Conservation (phyloP, 257 asterid genomes). For the Solanum chiquidenum region DNA sequence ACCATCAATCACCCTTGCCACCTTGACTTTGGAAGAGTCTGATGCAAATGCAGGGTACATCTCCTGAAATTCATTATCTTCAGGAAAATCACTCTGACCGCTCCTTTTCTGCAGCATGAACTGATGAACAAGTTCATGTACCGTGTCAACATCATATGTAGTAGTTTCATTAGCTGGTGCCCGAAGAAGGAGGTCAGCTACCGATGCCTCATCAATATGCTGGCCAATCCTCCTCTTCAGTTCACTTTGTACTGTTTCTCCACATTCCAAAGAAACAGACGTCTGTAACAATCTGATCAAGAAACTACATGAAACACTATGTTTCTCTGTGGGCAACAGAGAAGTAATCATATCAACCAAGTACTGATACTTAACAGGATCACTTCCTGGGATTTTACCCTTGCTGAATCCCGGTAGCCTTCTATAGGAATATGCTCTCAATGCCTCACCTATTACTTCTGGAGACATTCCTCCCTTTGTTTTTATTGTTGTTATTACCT, state of each 20-base stretch:
- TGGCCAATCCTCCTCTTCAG: constrained; percentile 44
- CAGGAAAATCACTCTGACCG: constrained; percentile 8
- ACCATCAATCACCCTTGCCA: constrained; percentile 60
- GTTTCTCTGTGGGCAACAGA: constrained; percentile 46
- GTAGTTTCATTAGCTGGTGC: constrained; percentile 44
- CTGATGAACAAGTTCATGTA: constrained; percentile 51
- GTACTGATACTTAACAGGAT: constrained; percentile 35
- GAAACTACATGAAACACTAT: constrained; percentile 43
- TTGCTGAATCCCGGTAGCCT: constrained; percentile 52
- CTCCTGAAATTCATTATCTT: constrained; percentile 33
- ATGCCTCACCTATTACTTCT: constrained; percentile 62
- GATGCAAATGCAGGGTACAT: constrained; percentile 22
- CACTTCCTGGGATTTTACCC: constrained; percentile 38
- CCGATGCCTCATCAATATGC: constrained; percentile 61
- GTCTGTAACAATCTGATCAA: constrained; percentile 57
- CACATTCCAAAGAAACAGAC: constrained; percentile 41
- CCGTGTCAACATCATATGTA: constrained; percentile 33
- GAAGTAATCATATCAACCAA: constrained; percentile 47
- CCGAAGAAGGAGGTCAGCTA: constrained; percentile 44
- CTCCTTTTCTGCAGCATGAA: constrained; percentile 44
- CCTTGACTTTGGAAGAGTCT: constrained; percentile 52
- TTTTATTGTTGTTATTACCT: constrained; percentile 43
- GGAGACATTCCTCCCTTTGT: constrained; percentile 47
- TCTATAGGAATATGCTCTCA: constrained; percentile 42
- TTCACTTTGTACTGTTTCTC: constrained; percentile 35